Conservation (phyloP, 371 early-diverging fungal genomes). For the Amoeboaphelidium occidentale region DNA sequence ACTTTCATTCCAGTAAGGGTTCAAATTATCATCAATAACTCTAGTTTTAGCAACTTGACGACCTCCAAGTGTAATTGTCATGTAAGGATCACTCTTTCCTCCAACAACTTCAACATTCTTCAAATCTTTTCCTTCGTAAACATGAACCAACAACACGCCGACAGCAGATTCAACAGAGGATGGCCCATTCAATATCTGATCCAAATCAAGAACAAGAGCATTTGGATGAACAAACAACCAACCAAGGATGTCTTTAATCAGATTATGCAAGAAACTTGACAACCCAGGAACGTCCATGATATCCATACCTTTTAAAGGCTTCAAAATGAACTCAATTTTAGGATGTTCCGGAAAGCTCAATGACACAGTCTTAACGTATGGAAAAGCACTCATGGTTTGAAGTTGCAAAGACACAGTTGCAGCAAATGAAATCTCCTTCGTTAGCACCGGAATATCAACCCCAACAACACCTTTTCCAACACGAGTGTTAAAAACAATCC, state of each 20-base stretch:
- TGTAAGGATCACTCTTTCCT: conserved; percentile 59
- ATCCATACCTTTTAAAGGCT: conserved; percentile 58
- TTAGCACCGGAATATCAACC: conserved; percentile 67
- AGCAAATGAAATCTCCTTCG: conserved; percentile 56
- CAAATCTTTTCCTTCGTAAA: conserved; percentile 45
- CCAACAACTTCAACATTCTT: conserved; percentile 39
- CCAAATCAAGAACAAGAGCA: conserved; percentile 51
- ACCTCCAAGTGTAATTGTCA: conserved; percentile 37
- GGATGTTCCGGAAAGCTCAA: conserved; percentile 73
- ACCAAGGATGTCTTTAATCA: background rate
- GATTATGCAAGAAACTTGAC: background rate
- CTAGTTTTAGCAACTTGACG: conserved; percentile 42
- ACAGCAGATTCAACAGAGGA: conserved; percentile 27
- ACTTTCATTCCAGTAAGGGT: conserved; percentile 68
- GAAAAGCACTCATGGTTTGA: conserved; percentile 55
- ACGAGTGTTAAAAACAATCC: conserved; percentile 68
- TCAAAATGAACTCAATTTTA: conserved; percentile 65
- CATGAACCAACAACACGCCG: conserved; percentile 58
- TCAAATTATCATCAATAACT: conserved; percentile 33
- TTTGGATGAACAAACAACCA: conserved; percentile 28
- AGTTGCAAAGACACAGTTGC: conserved; percentile 37
- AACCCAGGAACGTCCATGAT: conserved; percentile 25
- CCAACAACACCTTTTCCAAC: conserved; percentile 69
- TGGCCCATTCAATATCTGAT: conserved; percentile 47
- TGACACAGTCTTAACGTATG: conserved; percentile 62